These are phyloP conservation scores for Kodamaea suecica DNA, from an alignment of 1,139 yeast species.

Conservation along the genomic window DNA sequence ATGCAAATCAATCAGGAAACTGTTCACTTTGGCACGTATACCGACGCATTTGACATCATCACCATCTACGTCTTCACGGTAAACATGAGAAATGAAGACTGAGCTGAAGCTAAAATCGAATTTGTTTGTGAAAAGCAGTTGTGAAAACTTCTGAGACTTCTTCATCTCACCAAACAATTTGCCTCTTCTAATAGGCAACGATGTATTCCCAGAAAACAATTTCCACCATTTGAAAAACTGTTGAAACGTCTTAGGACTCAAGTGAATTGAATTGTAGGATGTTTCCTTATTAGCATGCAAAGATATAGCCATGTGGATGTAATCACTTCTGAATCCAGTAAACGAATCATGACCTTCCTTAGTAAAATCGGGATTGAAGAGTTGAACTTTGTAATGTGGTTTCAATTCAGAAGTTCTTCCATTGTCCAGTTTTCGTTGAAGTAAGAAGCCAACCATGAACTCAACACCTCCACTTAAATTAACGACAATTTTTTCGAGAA, in stretches of 20 bases:
- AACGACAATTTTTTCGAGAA: conserved; percentile 52
- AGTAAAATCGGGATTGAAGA: conserved; percentile 63
- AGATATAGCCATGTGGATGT: conserved; percentile 73
- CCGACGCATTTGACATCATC: conserved; percentile 40
- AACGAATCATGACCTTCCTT: conserved; percentile 66
- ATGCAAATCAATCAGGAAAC: conserved; percentile 42
- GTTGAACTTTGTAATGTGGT: conserved; percentile 69
- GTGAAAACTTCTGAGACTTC: conserved; percentile 39
- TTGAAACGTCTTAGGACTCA: conserved; percentile 37
- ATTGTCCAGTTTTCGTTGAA: conserved; percentile 45
- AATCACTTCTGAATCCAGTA: conserved; percentile 72
- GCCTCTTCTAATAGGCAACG: conserved; percentile 42
- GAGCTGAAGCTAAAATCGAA: conserved; percentile 39
- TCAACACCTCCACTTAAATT: conserved; percentile 59
- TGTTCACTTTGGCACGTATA: conserved; percentile 38
- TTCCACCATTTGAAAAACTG: conserved; percentile 48
- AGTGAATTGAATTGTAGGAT: conserved; percentile 43
- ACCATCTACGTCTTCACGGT: conserved; percentile 21
- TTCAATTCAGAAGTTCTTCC: conserved; percentile 50
- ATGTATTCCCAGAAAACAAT: conserved; percentile 41
- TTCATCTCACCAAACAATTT: conserved; percentile 37
- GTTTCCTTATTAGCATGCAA: conserved; percentile 49
- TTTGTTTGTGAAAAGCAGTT: conserved; percentile 41
- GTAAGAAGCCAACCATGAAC: conserved; percentile 55
- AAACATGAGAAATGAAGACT: conserved; percentile 41